Conservation (phyloP, 140 eudicot species). For the Stevia rebaudiana region DNA sequence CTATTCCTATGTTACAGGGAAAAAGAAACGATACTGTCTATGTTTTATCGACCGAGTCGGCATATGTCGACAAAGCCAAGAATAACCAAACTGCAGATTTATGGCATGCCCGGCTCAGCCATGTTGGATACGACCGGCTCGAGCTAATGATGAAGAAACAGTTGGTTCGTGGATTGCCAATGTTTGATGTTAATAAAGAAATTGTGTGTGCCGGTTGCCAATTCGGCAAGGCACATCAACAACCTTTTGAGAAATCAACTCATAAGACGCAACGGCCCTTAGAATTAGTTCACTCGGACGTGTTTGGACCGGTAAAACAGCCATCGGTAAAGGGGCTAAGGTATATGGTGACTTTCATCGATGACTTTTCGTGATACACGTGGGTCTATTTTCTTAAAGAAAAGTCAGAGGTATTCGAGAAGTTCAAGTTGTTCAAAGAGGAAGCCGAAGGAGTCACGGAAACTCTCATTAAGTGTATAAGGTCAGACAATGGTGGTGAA, state of each 20-base stretch:
- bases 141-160: no score
- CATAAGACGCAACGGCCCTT: neutral
- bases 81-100: no score
- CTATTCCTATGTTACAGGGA: no score
- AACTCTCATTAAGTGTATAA: neutral
- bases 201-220: neutral
- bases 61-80: no score
- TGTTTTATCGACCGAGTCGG: no score
- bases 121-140: no score
- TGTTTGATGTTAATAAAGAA: neutral
- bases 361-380: slow-evolving; percentile 24
- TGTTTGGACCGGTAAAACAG: slow-evolving; percentile 23
- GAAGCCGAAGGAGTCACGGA: no score
- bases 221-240: neutral
- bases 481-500: no score
- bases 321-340: slow-evolving; percentile 2
- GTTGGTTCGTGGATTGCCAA: neutral
- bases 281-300: slow-evolving; percentile 25
- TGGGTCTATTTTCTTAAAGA: slow-evolving; percentile 15
- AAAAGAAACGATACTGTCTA: no score
- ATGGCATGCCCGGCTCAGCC: no score
- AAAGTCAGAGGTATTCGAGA: no score
- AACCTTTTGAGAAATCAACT: neutral
- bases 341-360: slow-evolving; percentile 20
- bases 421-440: no score